These are phyloP conservation scores for Penicillium maclennaniae DNA, from an alignment of 495 filamentous ascomycete genomes.

Conservation along the genomic window DNA sequence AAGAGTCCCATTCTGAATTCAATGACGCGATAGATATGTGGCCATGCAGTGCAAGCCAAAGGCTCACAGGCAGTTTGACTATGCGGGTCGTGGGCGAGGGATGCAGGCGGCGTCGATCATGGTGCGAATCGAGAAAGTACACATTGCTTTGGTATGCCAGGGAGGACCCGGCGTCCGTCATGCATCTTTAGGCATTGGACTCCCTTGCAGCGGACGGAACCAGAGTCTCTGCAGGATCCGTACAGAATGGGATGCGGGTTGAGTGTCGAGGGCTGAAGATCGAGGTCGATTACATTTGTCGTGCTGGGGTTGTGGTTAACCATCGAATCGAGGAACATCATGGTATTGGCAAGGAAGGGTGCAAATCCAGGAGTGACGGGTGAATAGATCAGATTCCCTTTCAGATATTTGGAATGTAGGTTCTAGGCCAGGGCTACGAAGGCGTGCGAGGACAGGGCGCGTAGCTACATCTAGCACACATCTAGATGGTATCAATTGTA, in stretches of 20 bases:
- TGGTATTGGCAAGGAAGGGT: constrained; percentile 1
- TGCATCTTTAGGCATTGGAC: constrained; percentile 1
- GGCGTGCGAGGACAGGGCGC: not conserved
- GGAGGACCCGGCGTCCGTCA: not conserved
- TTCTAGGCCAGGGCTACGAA: not conserved
- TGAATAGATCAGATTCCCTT: not conserved
- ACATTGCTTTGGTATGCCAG: not conserved
- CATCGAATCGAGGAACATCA: not conserved
- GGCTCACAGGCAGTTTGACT: not conserved
- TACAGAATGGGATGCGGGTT: not conserved
- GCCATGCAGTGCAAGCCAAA: not conserved
- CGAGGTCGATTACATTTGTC: not conserved
- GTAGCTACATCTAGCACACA: not conserved
- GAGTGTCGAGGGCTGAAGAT: not conserved
- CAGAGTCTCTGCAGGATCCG: not conserved
- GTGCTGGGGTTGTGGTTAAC: not conserved
- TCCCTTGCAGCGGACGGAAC: constrained; percentile 6
- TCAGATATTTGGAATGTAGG: constrained; percentile 5
- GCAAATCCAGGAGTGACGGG: constrained; percentile 1
- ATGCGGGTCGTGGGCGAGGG: not conserved
- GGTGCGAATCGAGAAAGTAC: not conserved
- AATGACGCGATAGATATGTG: constrained; percentile 7
- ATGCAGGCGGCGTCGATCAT: constrained; percentile 5
- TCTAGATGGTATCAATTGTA: not conserved
- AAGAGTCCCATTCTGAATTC: not conserved